Evolutionary conservation across 2,329 filamentous ascomycete genomes (phyloP).

Genomic region (Curvularia sp.): DNA sequence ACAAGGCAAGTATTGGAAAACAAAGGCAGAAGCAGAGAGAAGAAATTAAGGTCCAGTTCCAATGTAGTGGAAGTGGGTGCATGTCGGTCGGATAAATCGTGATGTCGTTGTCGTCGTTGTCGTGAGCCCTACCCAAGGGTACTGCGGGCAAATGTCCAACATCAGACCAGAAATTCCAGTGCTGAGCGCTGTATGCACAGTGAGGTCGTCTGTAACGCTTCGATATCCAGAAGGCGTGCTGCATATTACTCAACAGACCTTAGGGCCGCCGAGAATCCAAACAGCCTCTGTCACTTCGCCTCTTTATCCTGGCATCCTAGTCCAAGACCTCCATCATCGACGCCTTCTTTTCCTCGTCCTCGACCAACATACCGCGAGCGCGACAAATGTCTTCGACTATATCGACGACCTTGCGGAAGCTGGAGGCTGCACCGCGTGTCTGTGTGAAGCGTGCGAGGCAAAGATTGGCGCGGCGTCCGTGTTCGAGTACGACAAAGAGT

Average conservation of each 20-base stretch:
- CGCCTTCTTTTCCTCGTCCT: constrained; percentile 57
- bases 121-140: constrained; percentile 5
- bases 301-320: constrained; percentile 24
- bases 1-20: not conserved
- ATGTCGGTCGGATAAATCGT: not conserved
- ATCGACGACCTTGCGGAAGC: constrained; percentile 83
- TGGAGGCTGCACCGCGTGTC: constrained; percentile 88
- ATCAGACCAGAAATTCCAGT: constrained; percentile 11
- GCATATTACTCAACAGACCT: not conserved
- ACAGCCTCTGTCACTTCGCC: constrained; percentile 6
- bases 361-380: constrained; percentile 70
- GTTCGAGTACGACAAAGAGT: constrained; percentile 87
- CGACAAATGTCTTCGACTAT: constrained; percentile 74
- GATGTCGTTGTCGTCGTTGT: constrained; percentile 1
- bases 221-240: not conserved
- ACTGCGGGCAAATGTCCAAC: constrained; percentile 12
- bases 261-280: constrained; percentile 12
- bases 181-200: not conserved
- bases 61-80: not conserved
- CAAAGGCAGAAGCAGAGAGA: too few relatives aligned
- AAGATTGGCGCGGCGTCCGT: constrained; percentile 76
- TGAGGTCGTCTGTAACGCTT: constrained; percentile 2
- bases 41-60: not conserved
- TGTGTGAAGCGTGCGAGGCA: constrained; percentile 87
- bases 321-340: constrained; percentile 53